Conservation (phyloP, 2,329 filamentous ascomycete species). For the Exophiala mesophila region DNA sequence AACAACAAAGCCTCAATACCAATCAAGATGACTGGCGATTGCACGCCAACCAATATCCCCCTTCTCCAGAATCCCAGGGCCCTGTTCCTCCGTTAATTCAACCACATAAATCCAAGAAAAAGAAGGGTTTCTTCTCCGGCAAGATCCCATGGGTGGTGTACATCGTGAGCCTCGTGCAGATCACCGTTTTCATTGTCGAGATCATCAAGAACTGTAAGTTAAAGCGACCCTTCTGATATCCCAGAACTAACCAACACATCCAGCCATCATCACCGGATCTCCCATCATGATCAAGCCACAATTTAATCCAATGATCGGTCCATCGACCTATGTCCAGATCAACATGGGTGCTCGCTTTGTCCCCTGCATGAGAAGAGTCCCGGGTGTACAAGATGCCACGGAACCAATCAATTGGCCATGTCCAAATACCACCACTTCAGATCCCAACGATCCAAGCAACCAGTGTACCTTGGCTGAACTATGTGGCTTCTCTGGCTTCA, state of each 20-base stretch:
- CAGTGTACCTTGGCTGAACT: constrained; percentile 72
- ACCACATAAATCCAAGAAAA: constrained; percentile 31
- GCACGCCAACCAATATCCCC: constrained; percentile 42
- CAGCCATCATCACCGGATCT: constrained; percentile 70
- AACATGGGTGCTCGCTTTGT: constrained; percentile 94
- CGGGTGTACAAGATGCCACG: constrained; percentile 36
- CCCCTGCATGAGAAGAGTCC: constrained; percentile 83
- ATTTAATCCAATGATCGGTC: constrained; percentile 97
- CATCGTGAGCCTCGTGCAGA: constrained; percentile 67
- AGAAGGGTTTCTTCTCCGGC: constrained; percentile 53
- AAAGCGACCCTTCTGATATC: neutral
- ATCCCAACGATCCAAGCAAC: constrained; percentile 44
- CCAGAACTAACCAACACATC: constrained; percentile 14
- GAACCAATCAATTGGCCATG: constrained; percentile 61
- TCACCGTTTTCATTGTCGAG: constrained; percentile 84
- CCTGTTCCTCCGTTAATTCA: constrained; percentile 21
- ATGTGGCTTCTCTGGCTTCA: constrained; percentile 77
- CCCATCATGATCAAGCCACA: constrained; percentile 65
- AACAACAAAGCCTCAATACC: constrained; percentile 17
- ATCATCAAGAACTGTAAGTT: constrained; percentile 73
- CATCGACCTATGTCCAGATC: constrained; percentile 82
- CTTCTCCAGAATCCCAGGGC: constrained; percentile 52
- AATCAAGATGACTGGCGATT: constrained; percentile 16
- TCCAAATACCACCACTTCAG: constrained; percentile 66
- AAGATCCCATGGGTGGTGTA: constrained; percentile 77